Conservation (phyloP, 2,329 filamentous ascomycete genomes). For the Bipolaris gigantea region DNA sequence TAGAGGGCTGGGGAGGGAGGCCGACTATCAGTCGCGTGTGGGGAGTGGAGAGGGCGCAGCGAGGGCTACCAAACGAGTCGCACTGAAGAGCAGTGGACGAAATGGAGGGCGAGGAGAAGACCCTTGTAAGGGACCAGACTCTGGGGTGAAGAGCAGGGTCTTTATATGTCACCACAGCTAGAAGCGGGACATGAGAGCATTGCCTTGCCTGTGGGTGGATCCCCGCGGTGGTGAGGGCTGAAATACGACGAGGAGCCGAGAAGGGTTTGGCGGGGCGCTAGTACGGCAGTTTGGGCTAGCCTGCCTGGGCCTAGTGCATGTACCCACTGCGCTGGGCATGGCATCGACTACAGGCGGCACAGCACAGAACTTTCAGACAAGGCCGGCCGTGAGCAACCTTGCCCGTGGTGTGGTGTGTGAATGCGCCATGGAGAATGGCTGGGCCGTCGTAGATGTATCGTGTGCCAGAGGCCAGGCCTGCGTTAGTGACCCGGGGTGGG, state of each 20-base stretch:
- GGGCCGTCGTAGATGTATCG: background rate
- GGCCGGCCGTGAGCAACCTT: conserved; percentile 24
- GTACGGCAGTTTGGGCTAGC: conserved; percentile 24
- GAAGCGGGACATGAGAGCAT: conserved; percentile 19
- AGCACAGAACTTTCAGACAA: conserved; percentile 36
- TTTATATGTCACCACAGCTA: conserved; percentile 30
- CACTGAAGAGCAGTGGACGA: conserved; percentile 28
- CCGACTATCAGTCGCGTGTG: conserved; percentile 19
- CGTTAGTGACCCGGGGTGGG: conserved; percentile 17
- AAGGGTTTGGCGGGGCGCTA: conserved; percentile 19
- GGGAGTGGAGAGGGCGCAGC: conserved; percentile 22
- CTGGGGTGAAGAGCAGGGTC: conserved; percentile 20
- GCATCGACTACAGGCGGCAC: conserved; percentile 29
- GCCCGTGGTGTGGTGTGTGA: conserved; percentile 24
- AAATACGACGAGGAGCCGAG: conserved; percentile 17
- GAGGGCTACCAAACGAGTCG: conserved; percentile 27
- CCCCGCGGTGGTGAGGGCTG: conserved; percentile 28
- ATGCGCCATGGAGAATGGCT: conserved; percentile 12
- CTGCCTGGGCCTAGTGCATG: conserved; percentile 11
- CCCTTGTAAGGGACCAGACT: conserved; percentile 16
- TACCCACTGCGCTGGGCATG: conserved; percentile 29
- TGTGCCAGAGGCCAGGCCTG: background rate
- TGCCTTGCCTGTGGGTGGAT: conserved; percentile 24
- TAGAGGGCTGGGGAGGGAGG: conserved; percentile 5
- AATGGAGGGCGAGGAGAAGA: conserved; percentile 15